A percentile compares a stretch with the other conserved stretches of the same genome.
These are phyloP conservation scores for Kodamaea kaohsiungensis DNA, from an alignment of 805 yeast genomes.

Conservation along the genomic window DNA sequence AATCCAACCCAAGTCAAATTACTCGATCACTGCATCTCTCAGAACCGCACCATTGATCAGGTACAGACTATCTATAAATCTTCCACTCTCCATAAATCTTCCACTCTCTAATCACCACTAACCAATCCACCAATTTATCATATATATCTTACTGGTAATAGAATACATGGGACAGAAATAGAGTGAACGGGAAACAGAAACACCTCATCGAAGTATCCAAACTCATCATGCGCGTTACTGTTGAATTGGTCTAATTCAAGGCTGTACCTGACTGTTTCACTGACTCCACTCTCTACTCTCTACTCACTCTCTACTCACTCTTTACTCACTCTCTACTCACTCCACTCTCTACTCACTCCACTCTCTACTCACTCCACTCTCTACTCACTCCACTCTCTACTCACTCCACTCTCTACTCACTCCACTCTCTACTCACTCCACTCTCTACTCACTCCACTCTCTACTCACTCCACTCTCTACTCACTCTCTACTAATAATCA, in stretches of 20 bases:
- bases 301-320: not conserved
- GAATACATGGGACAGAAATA: not conserved
- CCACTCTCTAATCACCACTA: too few relatives aligned
- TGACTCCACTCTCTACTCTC: not conserved
- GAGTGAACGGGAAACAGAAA: not conserved
- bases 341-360: not conserved
- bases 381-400: not conserved
- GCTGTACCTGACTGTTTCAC: too few relatives aligned
- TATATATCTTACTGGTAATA: too few relatives aligned
- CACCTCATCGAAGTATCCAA: too few relatives aligned
- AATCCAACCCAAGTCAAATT: too few relatives aligned
- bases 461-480: not conserved
- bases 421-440: not conserved
- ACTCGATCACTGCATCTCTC: too few relatives aligned
- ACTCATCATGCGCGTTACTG: too few relatives aligned
- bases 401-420: not conserved
- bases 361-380: not conserved
- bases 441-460: not conserved
- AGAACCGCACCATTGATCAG: too few relatives aligned
- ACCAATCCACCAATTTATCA: too few relatives aligned
- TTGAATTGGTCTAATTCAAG: too few relatives aligned
- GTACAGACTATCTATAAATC: too few relatives aligned
- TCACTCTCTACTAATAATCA: not conserved
- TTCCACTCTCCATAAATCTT: too few relatives aligned
- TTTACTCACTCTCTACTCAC: not conserved